A percentile compares a stretch with the other conserved stretches of the same genome.
Evolutionary conservation across 2,329 filamentous ascomycete species (phyloP).

Genomic region (Knoxdaviesia capensis): DNA sequence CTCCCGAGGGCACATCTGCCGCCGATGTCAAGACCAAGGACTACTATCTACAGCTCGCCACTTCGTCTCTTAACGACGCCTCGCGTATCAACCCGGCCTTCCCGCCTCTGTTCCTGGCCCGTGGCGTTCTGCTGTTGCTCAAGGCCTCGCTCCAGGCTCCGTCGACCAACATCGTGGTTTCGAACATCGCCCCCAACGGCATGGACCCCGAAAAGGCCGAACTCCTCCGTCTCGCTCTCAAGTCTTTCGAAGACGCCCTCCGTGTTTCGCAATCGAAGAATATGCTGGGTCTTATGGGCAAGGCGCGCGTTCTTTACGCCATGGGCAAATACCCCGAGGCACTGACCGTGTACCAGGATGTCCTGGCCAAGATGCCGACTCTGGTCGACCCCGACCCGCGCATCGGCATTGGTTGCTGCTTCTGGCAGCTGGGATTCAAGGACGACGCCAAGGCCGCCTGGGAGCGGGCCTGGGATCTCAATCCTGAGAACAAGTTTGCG

Average conservation of each 20-base stretch:
- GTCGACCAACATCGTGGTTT: constrained; percentile 16
- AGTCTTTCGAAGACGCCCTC: constrained; percentile 87
- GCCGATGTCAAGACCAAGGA: constrained; percentile 81
- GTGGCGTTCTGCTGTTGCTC: constrained; percentile 73
- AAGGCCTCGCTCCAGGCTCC: constrained; percentile 69
- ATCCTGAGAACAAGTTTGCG: constrained; percentile 67
- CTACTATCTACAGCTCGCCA: constrained; percentile 78
- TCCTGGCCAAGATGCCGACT: constrained; percentile 66
- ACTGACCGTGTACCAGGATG: constrained; percentile 68
- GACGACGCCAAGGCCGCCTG: constrained; percentile 81
- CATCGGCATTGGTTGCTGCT: constrained; percentile 88
- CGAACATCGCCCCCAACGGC: constrained; percentile 35
- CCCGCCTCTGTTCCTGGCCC: constrained; percentile 74
- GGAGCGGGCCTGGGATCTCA: constrained; percentile 69
- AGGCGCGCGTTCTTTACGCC: constrained; percentile 70
- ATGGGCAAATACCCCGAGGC: constrained; percentile 73
- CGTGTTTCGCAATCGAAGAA: constrained; percentile 72
- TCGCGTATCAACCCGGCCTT: constrained; percentile 83
- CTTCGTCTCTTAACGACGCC: constrained; percentile 83
- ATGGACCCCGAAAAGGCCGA: constrained; percentile 59
- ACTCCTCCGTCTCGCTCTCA: constrained; percentile 64
- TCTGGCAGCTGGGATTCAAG: constrained; percentile 92
- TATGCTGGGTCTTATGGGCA: constrained; percentile 80
- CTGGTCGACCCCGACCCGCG: constrained; percentile 85
- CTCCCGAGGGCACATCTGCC: constrained; percentile 39